Conservation (phyloP, 257 asterid species). For the Sherardia arvensis region DNA sequence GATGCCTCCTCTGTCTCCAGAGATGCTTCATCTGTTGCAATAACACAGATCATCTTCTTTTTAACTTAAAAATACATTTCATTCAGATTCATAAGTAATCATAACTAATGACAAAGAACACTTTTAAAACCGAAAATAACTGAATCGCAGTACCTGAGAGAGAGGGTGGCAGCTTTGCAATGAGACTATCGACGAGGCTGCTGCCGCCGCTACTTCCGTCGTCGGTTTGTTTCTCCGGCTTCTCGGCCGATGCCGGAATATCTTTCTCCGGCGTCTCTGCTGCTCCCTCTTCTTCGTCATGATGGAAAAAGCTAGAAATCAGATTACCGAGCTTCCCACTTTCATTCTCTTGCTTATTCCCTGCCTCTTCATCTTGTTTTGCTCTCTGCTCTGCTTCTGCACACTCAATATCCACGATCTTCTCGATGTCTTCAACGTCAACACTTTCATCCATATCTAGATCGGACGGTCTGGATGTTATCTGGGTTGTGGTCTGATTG, state of each 20-base stretch:
- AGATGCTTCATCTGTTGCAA: background rate
- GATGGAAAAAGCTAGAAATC: background rate
- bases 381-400: background rate
- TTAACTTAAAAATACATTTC: too few relatives aligned
- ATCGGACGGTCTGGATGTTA: background rate
- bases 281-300: background rate
- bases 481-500: background rate
- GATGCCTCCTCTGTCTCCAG: background rate
- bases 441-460: background rate
- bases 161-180: background rate
- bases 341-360: background rate
- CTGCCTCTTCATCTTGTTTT: background rate
- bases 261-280: background rate
- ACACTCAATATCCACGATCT: background rate
- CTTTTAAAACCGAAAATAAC: background rate
- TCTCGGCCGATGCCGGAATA: background rate
- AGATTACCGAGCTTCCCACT: background rate
- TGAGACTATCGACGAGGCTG: background rate
- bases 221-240: background rate
- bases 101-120: background rate
- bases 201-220: background rate
- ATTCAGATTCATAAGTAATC: too few relatives aligned
- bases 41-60: background rate
- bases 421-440: background rate
- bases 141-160: background rate